These are phyloP conservation scores for Beta corolliflora DNA, from an alignment of 179 eudicot species.

Conservation along the genomic window DNA sequence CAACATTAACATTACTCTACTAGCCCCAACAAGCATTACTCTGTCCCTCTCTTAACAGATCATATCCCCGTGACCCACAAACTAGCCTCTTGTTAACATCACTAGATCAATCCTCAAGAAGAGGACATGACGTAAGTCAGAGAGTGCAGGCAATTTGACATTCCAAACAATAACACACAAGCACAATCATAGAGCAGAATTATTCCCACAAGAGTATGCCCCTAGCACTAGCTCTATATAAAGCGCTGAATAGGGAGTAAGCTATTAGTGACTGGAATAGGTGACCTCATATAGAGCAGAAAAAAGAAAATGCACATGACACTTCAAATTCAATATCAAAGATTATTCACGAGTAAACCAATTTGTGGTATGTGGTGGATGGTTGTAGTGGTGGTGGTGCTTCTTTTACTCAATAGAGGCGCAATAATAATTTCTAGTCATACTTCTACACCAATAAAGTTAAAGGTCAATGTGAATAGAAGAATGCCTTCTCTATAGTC, in stretches of 20 bases:
- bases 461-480: not conserved
- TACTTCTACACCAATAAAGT: not conserved
- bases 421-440: not conserved
- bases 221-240: no score
- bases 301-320: not conserved
- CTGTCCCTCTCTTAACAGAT: no score
- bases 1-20: no score
- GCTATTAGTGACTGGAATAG: no score
- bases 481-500: no score
- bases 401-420: no score
- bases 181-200: not conserved
- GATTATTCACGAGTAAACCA: not conserved
- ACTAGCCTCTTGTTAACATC: not conserved
- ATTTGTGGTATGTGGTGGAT: not conserved
- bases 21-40: not conserved
- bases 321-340: not conserved
- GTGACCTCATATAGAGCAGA: not conserved
- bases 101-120: no score
- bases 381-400: not conserved
- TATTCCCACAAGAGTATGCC: no score
- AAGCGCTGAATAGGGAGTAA: no score
- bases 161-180: not conserved
- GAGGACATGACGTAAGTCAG: no score
- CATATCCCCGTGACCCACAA: not conserved
- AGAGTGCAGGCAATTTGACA: not conserved